phyloP scores from a whole-genome alignment of 2,329 filamentous ascomycete genomes.

The Aspergillus thermomutatus region DNA sequence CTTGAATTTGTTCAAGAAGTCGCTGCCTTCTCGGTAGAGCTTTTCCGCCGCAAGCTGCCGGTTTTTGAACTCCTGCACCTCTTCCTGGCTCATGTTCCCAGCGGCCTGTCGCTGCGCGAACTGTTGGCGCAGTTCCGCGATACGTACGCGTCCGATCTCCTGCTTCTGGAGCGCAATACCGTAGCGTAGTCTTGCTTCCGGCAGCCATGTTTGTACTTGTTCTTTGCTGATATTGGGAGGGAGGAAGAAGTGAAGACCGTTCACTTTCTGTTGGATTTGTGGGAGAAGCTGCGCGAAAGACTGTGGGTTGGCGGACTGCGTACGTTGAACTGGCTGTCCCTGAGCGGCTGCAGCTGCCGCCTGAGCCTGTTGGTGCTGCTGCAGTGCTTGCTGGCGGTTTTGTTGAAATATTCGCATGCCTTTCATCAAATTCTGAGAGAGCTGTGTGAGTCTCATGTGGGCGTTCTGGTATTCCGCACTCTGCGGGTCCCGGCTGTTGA shows the following conservation, averaged over 20 bases:
- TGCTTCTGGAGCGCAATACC: slow-evolving; percentile 48
- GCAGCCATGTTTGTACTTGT: slow-evolving; percentile 44
- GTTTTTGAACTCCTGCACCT: slow-evolving; percentile 42
- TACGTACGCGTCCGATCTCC: slow-evolving; percentile 44
- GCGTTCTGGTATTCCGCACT: slow-evolving; percentile 50
- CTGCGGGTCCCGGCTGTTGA: slow-evolving; percentile 48
- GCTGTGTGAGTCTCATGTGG: slow-evolving; percentile 49
- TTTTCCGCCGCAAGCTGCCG: slow-evolving; percentile 41
- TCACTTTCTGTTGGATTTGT: slow-evolving; percentile 46
- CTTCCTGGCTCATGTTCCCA: slow-evolving; percentile 41
- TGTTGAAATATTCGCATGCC: slow-evolving; percentile 48
- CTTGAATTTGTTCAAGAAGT: slow-evolving; percentile 47
- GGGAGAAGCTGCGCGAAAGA: slow-evolving; percentile 42
- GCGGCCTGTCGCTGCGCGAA: slow-evolving; percentile 36
- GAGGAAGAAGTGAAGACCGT: slow-evolving; percentile 42
- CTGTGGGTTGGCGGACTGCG: slow-evolving; percentile 37
- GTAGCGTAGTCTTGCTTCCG: slow-evolving; percentile 46
- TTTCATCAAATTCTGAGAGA: slow-evolving; percentile 51
- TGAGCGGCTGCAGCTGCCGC: slow-evolving; percentile 15
- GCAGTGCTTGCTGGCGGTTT: slow-evolving; percentile 33
- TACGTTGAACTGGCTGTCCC: slow-evolving; percentile 26
- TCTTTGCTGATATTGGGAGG: slow-evolving; percentile 45
- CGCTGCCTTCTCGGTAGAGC: slow-evolving; percentile 42
- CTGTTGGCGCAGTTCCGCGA: slow-evolving; percentile 40
- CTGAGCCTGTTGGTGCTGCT: slow-evolving; percentile 29